Base-by-base conservation (phyloP, 305 asterid species). In the Solanum hybrid region DNA sequence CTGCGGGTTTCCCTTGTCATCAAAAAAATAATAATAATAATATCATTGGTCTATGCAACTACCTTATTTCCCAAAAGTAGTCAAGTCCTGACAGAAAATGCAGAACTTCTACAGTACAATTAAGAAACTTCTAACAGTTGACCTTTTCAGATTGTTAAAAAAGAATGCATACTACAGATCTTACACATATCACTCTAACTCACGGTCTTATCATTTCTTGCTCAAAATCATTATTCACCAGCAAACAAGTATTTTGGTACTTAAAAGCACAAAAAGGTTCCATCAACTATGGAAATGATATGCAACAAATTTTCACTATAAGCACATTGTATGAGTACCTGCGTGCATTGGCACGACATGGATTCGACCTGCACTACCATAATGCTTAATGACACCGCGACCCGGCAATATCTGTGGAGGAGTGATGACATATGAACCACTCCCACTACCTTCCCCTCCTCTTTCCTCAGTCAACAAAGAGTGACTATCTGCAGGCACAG, bases 301-400 rank as follows among this genome's bases (percentile, higher is more conserved):
- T n/a, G 14, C 13, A 27, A 19, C 35, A 15, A 91, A 78, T 72
- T 32, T 78, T 56, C 73, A 79, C 66, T 13, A 80, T 51, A 36
- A 40, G 37, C 78, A 40, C 86, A 75, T 10, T 34, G 86, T 86
- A 81, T 82, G 87, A 91, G 66, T 88, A 97, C 99, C 99, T 95
- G 99, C 94, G 90, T 97, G 99, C 82, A 93, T 94, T 81, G 99
- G 99, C 87, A 97, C 92, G 78, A 94, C 95, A 92, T 94, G 99
- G 75, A 95, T 92, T 78, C 98, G 95, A 51, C 92, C 95, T 31
- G 98, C 98, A 90, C 93, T 95, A 42, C 99, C 99, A 85, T 95
- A 93, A 93, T 93, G 90, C 92, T 95, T 97, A 82, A 92, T 71
- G 19, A 95, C 93, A 42, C 99, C 99, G 27, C 89, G 88, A 29